Conservation (phyloP, 2,329 filamentous ascomycete species). For the Diaporthe batatas region DNA sequence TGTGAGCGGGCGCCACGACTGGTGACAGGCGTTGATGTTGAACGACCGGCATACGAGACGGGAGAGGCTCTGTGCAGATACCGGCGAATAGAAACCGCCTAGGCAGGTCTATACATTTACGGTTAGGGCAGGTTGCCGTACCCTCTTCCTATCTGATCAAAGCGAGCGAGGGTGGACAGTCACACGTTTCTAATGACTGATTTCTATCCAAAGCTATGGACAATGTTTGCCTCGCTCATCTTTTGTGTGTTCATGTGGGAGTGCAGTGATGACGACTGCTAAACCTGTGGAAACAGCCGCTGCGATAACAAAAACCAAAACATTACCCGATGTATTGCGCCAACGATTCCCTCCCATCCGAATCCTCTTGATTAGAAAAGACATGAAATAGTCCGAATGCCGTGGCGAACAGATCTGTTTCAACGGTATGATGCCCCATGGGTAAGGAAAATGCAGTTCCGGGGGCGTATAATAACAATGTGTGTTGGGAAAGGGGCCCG, state of each 20-base stretch:
- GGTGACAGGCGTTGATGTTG: background rate
- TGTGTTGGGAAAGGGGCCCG: slow-evolving; percentile 17
- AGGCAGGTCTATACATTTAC: slow-evolving; percentile 29
- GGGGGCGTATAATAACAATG: slow-evolving; percentile 30
- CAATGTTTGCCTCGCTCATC: slow-evolving; percentile 39
- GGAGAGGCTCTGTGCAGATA: slow-evolving; percentile 32
- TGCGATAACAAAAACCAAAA: slow-evolving; percentile 31
- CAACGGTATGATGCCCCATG: slow-evolving; percentile 10
- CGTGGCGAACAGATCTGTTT: slow-evolving; percentile 20
- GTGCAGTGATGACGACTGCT: slow-evolving; percentile 34
- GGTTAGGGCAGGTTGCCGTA: background rate
- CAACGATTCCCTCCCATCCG: slow-evolving; percentile 36
- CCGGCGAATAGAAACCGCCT: slow-evolving; percentile 26
- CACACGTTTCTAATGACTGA: slow-evolving; percentile 39
- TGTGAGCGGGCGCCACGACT: slow-evolving; percentile 58
- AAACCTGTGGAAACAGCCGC: slow-evolving; percentile 27
- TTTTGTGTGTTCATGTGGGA: slow-evolving; percentile 31
- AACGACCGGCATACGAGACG: background rate
- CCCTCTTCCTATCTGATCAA: background rate
- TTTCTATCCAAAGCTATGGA: slow-evolving; percentile 42
- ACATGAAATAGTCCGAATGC: slow-evolving; percentile 28
- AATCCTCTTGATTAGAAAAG: slow-evolving; percentile 37
- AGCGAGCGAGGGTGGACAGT: background rate
- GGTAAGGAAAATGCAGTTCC: slow-evolving; percentile 35
- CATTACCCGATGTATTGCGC: slow-evolving; percentile 42